Evolutionary conservation across 1,284 basidiomycete species (phyloP).

Genomic region (Laetiporus sulphureus): DNA sequence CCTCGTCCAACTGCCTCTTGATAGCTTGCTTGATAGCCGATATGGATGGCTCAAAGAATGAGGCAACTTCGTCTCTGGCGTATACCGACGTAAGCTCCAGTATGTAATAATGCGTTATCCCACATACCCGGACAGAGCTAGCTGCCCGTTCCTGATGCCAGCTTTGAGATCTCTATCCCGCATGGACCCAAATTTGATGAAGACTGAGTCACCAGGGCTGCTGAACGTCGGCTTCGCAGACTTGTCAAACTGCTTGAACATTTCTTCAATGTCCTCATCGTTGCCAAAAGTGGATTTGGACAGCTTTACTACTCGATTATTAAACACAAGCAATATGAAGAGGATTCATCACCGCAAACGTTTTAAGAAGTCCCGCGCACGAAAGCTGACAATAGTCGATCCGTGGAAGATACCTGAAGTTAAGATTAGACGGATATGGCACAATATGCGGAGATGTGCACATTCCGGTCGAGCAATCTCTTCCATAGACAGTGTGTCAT

Average conservation of each 20-base stretch:
- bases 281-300: neutral
- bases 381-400: conserved; percentile 16
- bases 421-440: neutral
- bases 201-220: neutral
- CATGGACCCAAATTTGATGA: neutral
- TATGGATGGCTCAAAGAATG: conserved; percentile 20
- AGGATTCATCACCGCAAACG: neutral
- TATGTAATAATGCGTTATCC: neutral
- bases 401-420: conserved; percentile 19
- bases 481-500: neutral
- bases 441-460: conserved; percentile 8
- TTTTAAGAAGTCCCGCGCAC: conserved; percentile 16
- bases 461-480: neutral
- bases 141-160: neutral
- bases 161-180: neutral
- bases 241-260: neutral
- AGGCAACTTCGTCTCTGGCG: neutral
- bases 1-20: conserved; percentile 21
- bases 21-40: conserved; percentile 27
- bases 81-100: neutral
- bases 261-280: neutral
- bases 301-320: neutral
- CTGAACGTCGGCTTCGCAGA: neutral
- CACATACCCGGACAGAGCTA: neutral
- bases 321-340: neutral